A percentile compares a stretch with the other conserved stretches of the same genome.
Conservation (phyloP, 257 asterid genomes). For the Rhazya stricta region DNA sequence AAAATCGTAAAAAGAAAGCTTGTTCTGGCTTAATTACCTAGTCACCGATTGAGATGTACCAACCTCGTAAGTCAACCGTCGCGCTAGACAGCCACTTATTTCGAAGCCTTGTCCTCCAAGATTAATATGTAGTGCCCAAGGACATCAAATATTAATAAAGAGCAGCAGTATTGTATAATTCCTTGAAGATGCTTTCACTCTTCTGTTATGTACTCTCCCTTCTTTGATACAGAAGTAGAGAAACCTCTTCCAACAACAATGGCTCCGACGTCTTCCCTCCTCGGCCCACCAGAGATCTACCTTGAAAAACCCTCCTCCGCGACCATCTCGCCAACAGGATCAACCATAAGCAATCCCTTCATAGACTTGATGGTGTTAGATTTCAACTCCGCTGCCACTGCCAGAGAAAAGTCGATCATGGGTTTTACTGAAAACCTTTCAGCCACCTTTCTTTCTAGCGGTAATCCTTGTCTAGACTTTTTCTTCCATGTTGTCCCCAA, state of each 20-base stretch:
- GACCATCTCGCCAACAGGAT: not conserved
- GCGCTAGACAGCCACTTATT: too few species aligned
- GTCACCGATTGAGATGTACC: too few species aligned
- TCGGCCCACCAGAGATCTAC: conserved; percentile 24
- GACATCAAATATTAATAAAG: too few species aligned
- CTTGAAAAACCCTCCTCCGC: not conserved
- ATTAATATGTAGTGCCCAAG: too few species aligned
- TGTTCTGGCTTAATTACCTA: too few species aligned
- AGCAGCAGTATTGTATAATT: too few species aligned
- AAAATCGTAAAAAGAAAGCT: too few species aligned
- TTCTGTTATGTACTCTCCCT: too few species aligned
- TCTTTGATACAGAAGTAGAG: too few species aligned
- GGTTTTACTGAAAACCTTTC: conserved; percentile 42
- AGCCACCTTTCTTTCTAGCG: conserved; percentile 39
- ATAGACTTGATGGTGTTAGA: conserved; percentile 16
- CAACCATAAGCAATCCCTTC: not conserved
- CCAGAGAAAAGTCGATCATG: conserved; percentile 8
- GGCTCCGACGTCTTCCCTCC: conserved; percentile 10
- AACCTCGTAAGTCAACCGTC: too few species aligned
- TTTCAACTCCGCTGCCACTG: conserved; percentile 1
- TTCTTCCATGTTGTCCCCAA: conserved; percentile 63
- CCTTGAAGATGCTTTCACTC: too few species aligned
- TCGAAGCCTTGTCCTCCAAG: too few species aligned
- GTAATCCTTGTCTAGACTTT: conserved; percentile 52
- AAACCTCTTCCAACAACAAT: not conserved